Base-by-base conservation (phyloP, 192 early-diverging fungal genomes). In the Glomus cerebriforme region DNA sequence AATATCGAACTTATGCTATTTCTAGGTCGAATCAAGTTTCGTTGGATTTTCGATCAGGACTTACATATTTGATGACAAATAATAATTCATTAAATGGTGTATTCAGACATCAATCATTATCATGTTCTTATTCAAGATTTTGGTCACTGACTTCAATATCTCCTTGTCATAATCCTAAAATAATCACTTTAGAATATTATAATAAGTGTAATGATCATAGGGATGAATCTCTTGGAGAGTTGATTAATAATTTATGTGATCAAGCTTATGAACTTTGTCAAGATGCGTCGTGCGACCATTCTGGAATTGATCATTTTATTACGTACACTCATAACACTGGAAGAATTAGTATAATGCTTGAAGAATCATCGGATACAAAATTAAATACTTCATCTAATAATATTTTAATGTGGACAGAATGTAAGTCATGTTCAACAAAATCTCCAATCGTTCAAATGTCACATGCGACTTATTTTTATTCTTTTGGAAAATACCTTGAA, bases 401-500 rank as follows among this genome's bases (percentile, higher is more conserved):
- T n/a, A 92, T 97, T 24, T 79, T 93, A 15, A 92, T 93, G 84
- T 98, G 96, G 96, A 89, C 88, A 10, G 78, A 85, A 59, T 98
- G 97, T 82, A 89, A 86, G 64, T 79, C 87, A n/a, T 97, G 96
- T 84, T 70, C 85, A 15, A 78, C 84, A 22, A 79, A 79, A 19
- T 93, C 95, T 1, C 90, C 90, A 3, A 82, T 88, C 7, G 84
- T 90, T 10, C 83, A 83, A 12, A 88, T 98, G 86, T 92, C 94
- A 5, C 85, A 86, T 39, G 92, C 90, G 24, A 88, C 94, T 1
- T 91, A 91, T 86, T 85, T 89, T 27, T 96, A 93, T 78, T 98
- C 97, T 2, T 97, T 97, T 87, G 96, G 93, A 31, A 98, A 98
- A 83, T 98, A 95, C 79, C 84, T 98, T 17, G 97, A 98, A 79